These are phyloP conservation scores for Geosmithia flava DNA, from an alignment of 2,329 filamentous ascomycete genomes.

Conservation along the genomic window DNA sequence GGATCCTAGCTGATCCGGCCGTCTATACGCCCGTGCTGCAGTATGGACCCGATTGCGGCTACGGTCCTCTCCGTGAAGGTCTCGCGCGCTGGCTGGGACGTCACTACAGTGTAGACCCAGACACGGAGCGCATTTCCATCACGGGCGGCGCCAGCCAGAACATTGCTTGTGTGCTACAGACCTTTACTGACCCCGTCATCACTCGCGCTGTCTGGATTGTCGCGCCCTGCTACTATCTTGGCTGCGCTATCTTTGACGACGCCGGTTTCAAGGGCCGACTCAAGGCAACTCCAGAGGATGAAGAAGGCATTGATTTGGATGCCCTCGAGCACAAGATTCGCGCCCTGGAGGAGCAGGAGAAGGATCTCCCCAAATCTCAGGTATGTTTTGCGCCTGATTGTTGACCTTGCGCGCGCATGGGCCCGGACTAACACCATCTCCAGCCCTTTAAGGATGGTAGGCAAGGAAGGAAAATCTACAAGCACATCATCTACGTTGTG, in stretches of 20 bases:
- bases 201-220: slow-evolving; percentile 72
- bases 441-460: neutral
- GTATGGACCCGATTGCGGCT: slow-evolving; percentile 71
- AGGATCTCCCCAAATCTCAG: slow-evolving; percentile 1
- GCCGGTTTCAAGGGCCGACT: slow-evolving; percentile 57
- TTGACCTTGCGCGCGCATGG: neutral
- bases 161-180: slow-evolving; percentile 62
- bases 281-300: slow-evolving; percentile 62
- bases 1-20: slow-evolving; percentile 46
- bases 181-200: slow-evolving; percentile 66
- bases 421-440: neutral
- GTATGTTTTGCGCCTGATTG: neutral
- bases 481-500: slow-evolving; percentile 78
- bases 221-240: slow-evolving; percentile 74
- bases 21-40: slow-evolving; percentile 53
- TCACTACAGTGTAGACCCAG: slow-evolving; percentile 39
- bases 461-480: slow-evolving; percentile 58
- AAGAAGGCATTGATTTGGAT: slow-evolving; percentile 61
- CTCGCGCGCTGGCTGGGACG: slow-evolving; percentile 58
- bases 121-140: slow-evolving; percentile 57
- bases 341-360: slow-evolving; percentile 14
- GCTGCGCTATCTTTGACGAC: slow-evolving; percentile 76
- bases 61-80: slow-evolving; percentile 52
- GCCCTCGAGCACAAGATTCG: slow-evolving; percentile 21
- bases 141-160: slow-evolving; percentile 80